Base-by-base conservation (phyloP, 192 early-diverging fungal genomes). In the Phycomyces blakesleeanus region DNA sequence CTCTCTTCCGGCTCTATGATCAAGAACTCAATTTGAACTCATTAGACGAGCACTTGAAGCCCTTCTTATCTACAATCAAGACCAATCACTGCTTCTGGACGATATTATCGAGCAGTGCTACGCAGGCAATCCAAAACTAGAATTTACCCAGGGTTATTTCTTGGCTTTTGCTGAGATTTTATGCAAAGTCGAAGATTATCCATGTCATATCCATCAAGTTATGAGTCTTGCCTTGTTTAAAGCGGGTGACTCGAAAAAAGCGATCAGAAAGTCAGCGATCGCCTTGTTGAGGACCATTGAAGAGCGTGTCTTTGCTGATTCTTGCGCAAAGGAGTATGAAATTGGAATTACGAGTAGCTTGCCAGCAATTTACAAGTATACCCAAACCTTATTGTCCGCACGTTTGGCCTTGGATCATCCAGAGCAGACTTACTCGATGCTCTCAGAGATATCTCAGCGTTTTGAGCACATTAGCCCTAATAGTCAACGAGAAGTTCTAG, bases 181-280 rank as follows among this genome's bases (percentile, higher is more conserved):
- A 15, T 76, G 80, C 1, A 68, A 76, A 20, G 72, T 85, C 21
- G 79, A 77, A 27, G 76, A 78, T 20, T 91, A 87, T 44, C 89
- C 90, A n/a, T 90, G 82, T 44, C 64, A 80, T 20, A 73, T 84
- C 25, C 75, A 78, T 22, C 76, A 85, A 41, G 76, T 88, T 44
- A 68, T 91, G 54, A 75, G 78, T 56, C 68, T 91, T 11, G 90
- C 88, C 1, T 51, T 96, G n/a, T 93, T 87, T 67, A 93, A 93
- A 60, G 76, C 82, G 21, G 91, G 90, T 0, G 88, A 91, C 74
- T 68, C 79, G 0, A 87, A 85, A 49, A 81, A 85, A 38, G 71
- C 82, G 0, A 85, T 93, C 25, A 71, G 93, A 12, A 78, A 80
- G n/a, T 69, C 78, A 16, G 92, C 93, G 6, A 78, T 91, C 49